Evolutionary conservation across 805 yeast species (phyloP).

Genomic region (Groenewaldozyma salmanticensis): DNA sequence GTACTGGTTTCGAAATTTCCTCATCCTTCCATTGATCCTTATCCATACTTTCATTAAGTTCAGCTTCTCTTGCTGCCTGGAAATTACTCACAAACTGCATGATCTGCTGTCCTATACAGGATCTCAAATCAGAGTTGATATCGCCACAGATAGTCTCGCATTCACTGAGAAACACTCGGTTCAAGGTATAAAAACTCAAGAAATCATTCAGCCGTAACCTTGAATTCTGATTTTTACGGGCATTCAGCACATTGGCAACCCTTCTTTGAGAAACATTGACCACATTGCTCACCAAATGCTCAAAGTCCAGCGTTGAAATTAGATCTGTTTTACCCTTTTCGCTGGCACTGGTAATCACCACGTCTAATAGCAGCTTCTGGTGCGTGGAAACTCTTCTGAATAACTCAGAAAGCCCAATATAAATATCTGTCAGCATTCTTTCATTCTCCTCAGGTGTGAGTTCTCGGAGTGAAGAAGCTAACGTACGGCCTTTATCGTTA

Average conservation of each 20-base stretch:
- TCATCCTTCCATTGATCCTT: constrained; percentile 75
- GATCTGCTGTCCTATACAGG: constrained; percentile 57
- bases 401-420: constrained; percentile 58
- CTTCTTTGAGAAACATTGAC: constrained; percentile 67
- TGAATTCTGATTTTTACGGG: constrained; percentile 63
- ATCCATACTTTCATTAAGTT: constrained; percentile 43
- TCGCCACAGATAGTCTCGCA: constrained; percentile 77
- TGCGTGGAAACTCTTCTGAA: constrained; percentile 65
- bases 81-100: constrained; percentile 46
- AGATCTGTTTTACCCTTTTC: constrained; percentile 23
- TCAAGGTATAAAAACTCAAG: constrained; percentile 53
- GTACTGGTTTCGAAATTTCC: constrained; percentile 41
- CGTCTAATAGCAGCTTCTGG: constrained; percentile 67
- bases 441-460: constrained; percentile 72
- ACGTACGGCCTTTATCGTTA: constrained; percentile 30
- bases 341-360: constrained; percentile 38
- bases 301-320: constrained; percentile 48
- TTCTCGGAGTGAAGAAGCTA: constrained; percentile 44
- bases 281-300: constrained; percentile 53
- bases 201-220: constrained; percentile 51
- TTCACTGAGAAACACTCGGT: constrained; percentile 63
- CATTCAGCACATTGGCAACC: constrained; percentile 66
- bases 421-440: constrained; percentile 52
- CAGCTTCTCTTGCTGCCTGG: constrained; percentile 42
- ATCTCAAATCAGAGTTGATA: constrained; percentile 51